Evolutionary conservation across 805 yeast genomes (phyloP), one percentile per base, ranked within the genome.

Genomic region (Saccharomycopsis amapae): DNA sequence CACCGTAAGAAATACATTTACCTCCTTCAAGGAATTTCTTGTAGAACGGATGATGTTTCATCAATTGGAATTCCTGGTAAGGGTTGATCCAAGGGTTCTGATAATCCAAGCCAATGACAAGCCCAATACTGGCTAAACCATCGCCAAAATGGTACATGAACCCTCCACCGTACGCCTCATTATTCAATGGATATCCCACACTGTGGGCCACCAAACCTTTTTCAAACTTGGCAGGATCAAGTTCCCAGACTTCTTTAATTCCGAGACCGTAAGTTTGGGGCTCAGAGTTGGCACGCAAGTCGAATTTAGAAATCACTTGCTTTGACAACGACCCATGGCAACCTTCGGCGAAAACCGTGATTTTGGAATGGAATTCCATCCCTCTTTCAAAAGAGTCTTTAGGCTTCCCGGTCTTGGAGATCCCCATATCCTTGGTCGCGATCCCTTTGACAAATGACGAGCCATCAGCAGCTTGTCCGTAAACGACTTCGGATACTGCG

Each of bases 111-210:
- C 98, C 99, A 38, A 88, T 75, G 9, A 93, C 98, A n/a, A 90
- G 61, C 1, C 99, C 99, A 10, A 90, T 85, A 2, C 95, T 72
- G 7, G 90, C 97, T 40, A 87, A 65, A 15, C 88, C 88, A 52
- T 88, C 95, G 44, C 96, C 97, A 62, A 93, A 93, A 63, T 93
- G 98, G 63, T 93, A 93, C 75, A 84, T 83, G 69, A 93, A 93
- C 0, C 97, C 97, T 55, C 98, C 98, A 36, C 98, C 98, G 59
- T 93, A 93, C 2, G 82, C 80, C 44, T 75, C 79, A 40, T 72
- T 63, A 12, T 76, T 59, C 50, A 93, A 66, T 10, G 99, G 99
- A 61, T 72, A 88, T 1, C 98, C 99, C 73, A 93, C 66, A 0
- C 94, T 72, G 62, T 93, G 99, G 1, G 84, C 78, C 17, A 86